phyloP scores from a whole-genome alignment of 805 yeast genomes.

The Ogataea populi-albae region DNA sequence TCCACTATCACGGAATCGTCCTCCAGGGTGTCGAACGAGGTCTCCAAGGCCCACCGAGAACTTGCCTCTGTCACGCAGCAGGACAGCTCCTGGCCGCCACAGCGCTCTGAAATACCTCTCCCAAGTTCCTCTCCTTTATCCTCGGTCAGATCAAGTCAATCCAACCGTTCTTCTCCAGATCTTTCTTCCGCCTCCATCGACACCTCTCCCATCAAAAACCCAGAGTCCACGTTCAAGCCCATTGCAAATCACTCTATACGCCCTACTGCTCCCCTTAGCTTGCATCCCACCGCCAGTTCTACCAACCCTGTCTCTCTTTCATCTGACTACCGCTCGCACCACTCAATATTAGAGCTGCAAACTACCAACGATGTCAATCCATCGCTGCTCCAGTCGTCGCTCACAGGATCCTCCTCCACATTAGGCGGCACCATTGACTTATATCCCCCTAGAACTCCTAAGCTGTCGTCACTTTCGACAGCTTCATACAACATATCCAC shows the following conservation, averaged over 20 bases:
- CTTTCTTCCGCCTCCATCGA: constrained; percentile 26
- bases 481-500: constrained; percentile 6
- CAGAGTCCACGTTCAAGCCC: constrained; percentile 13
- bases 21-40: constrained; percentile 6
- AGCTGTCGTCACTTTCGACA: constrained; percentile 1
- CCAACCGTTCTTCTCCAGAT: constrained; percentile 17
- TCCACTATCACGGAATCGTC: constrained; percentile 6
- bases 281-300: not conserved
- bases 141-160: constrained; percentile 12
- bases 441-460: constrained; percentile 16
- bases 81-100: constrained; percentile 5
- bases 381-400: constrained; percentile 20
- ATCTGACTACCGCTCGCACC: constrained; percentile 13
- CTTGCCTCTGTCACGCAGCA: constrained; percentile 19
- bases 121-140: constrained; percentile 20
- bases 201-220: constrained; percentile 27
- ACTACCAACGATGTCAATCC: constrained; percentile 23
- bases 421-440: constrained; percentile 2
- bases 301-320: not conserved
- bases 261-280: not conserved
- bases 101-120: not conserved
- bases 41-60: constrained; percentile 22
- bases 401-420: constrained; percentile 8
- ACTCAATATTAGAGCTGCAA: constrained; percentile 13
- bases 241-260: not conserved